Conservation (phyloP, 2,329 filamentous ascomycete genomes). For the Trichoderma semiorbis region DNA sequence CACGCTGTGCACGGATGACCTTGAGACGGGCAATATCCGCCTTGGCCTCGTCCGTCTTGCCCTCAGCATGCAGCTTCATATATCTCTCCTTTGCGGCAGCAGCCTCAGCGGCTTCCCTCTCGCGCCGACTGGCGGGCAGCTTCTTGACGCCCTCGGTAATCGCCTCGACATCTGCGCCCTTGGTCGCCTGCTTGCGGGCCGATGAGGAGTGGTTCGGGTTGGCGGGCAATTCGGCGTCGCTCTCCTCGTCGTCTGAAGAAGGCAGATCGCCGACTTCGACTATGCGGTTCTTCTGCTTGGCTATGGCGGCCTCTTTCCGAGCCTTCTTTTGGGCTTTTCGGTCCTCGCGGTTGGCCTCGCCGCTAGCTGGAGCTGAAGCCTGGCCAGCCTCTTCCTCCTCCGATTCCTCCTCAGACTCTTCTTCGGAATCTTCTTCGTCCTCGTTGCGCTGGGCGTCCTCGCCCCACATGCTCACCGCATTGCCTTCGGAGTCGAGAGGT, state of each 20-base stretch:
- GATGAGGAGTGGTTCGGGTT: slow-evolving; percentile 92
- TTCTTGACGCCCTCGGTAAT: slow-evolving; percentile 56
- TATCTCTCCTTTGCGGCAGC: slow-evolving; percentile 86
- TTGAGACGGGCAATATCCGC: slow-evolving; percentile 80
- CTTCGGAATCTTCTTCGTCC: slow-evolving; percentile 51
- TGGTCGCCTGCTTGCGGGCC: slow-evolving; percentile 54
- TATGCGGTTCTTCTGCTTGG: slow-evolving; percentile 64
- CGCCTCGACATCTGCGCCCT: slow-evolving; percentile 42
- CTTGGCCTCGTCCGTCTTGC: slow-evolving; percentile 94
- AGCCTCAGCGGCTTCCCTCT: slow-evolving; percentile 76
- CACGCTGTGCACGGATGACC: slow-evolving; percentile 80
- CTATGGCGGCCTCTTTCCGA: slow-evolving; percentile 84
- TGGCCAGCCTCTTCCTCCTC: slow-evolving; percentile 53
- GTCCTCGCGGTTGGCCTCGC: slow-evolving; percentile 68
- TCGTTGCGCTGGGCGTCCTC: slow-evolving; percentile 49
- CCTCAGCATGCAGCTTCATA: slow-evolving; percentile 85
- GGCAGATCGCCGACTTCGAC: slow-evolving; percentile 85
- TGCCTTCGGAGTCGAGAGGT: slow-evolving; percentile 84
- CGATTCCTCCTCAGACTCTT: slow-evolving; percentile 39
- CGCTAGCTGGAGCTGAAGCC: slow-evolving; percentile 40
- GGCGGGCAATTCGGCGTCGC: slow-evolving; percentile 61
- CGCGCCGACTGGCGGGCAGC: slow-evolving; percentile 48
- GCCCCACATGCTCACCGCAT: slow-evolving; percentile 84
- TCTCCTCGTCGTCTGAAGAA: slow-evolving; percentile 62
- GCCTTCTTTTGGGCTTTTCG: slow-evolving; percentile 85